Conservation (phyloP, 306 rosid species). For the Quercus berberidifolia region DNA sequence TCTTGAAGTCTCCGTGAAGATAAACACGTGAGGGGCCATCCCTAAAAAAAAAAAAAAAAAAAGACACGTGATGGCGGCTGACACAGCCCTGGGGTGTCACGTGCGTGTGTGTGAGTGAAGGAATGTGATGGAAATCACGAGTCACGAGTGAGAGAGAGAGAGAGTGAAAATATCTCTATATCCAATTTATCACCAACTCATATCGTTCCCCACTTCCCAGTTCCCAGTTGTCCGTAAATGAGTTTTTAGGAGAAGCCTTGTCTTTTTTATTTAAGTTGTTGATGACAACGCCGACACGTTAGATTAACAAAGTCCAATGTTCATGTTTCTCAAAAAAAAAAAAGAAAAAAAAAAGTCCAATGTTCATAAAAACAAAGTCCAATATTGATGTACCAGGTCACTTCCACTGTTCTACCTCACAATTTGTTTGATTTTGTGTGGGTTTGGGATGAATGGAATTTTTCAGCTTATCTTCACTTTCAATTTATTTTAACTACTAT, state of each 20-base stretch:
- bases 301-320: neutral
- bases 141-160: neutral
- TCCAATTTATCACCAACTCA: neutral
- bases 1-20: slow-evolving; percentile 31
- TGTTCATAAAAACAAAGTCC: neutral
- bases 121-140: neutral
- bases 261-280: too few relatives aligned
- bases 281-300: neutral
- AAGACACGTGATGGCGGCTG: slow-evolving; percentile 31
- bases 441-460: too few relatives aligned
- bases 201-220: neutral
- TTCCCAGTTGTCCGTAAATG: slow-evolving; percentile 36
- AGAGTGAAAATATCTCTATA: too few relatives aligned
- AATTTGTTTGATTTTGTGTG: too few relatives aligned
- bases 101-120: too few relatives aligned
- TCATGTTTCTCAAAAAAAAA: too few relatives aligned
- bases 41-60: neutral
- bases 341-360: neutral
- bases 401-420: neutral
- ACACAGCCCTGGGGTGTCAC: neutral
- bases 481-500: too few relatives aligned
- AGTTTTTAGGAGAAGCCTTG: neutral
- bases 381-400: neutral
- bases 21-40: slow-evolving; percentile 38
- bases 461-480: too few relatives aligned